These are phyloP conservation scores for Dioscorea cayenensis DNA, from an alignment of 116 monocot genomes.

Conservation along the genomic window DNA sequence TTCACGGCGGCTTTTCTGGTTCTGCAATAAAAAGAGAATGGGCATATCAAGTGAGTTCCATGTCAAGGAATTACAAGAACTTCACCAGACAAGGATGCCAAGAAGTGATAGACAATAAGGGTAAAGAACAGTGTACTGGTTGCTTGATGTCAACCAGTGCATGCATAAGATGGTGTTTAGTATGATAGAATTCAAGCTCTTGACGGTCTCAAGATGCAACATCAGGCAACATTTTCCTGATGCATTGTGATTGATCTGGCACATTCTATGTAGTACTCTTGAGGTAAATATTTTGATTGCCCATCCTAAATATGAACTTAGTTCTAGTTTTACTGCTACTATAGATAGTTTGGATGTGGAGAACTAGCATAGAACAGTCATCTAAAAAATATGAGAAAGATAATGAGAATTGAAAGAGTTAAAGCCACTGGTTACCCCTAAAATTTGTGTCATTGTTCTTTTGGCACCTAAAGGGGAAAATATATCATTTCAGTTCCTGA, in stretches of 20 bases:
- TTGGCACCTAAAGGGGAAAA: too few species aligned
- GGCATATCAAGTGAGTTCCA: background rate
- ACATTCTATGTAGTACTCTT: background rate
- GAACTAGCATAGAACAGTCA: background rate
- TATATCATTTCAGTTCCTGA: too few species aligned
- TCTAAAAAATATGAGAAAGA: background rate
- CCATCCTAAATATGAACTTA: background rate
- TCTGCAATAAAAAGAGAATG: constrained; percentile 34
- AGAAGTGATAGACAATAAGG: background rate
- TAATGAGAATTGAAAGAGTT: too few species aligned
- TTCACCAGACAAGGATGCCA: background rate
- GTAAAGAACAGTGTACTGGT: background rate
- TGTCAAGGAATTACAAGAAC: background rate
- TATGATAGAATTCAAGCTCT: background rate
- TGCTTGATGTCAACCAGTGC: background rate
- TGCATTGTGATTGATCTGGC: background rate
- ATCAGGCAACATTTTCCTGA: too few species aligned
- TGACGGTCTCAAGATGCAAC: background rate
- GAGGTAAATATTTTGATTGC: background rate
- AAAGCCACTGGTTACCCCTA: too few species aligned
- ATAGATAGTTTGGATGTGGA: background rate
- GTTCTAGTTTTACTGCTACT: too few species aligned
- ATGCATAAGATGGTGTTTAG: background rate
- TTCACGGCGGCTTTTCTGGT: constrained; percentile 83
- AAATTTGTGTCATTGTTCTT: too few species aligned